A percentile compares a stretch with the other conserved stretches of the same genome.
Conservation (phyloP, 2,329 filamentous ascomycete genomes). For the Colletotrichum lupini region DNA sequence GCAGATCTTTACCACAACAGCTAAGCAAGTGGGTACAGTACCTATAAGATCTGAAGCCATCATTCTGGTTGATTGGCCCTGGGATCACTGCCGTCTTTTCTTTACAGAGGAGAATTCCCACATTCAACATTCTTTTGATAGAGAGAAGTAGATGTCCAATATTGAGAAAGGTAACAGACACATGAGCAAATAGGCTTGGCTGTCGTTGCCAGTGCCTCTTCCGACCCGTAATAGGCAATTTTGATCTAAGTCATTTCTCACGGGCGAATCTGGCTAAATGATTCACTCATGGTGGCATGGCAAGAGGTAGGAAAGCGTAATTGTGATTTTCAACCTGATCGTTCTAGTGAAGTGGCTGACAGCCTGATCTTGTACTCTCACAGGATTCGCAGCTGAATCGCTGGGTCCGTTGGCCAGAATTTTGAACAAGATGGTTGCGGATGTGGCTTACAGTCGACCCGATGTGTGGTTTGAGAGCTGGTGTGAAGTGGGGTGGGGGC, state of each 20-base stretch:
- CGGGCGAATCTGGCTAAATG: background rate
- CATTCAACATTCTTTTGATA: constrained; percentile 13
- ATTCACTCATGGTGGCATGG: background rate
- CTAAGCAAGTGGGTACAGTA: background rate
- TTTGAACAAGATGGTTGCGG: constrained; percentile 16
- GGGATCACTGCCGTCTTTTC: background rate
- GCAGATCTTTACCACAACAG: background rate
- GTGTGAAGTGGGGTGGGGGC: background rate
- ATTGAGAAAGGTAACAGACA: background rate
- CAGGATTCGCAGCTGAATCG: background rate
- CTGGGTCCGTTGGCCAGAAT: background rate
- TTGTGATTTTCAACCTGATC: too few relatives aligned
- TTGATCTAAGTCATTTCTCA: background rate
- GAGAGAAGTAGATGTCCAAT: background rate
- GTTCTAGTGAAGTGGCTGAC: background rate
- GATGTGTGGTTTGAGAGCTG: background rate
- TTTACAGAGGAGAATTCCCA: background rate
- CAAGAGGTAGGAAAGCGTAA: background rate
- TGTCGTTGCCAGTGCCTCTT: too few relatives aligned
- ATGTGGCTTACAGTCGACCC: constrained; percentile 9
- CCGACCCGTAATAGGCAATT: background rate
- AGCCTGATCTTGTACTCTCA: background rate
- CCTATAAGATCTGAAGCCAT: background rate
- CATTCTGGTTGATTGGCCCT: background rate
- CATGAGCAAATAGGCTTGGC: background rate